phyloP scores from a whole-genome alignment of 768 basidiomycete species.

The Mycena vitilis region DNA sequence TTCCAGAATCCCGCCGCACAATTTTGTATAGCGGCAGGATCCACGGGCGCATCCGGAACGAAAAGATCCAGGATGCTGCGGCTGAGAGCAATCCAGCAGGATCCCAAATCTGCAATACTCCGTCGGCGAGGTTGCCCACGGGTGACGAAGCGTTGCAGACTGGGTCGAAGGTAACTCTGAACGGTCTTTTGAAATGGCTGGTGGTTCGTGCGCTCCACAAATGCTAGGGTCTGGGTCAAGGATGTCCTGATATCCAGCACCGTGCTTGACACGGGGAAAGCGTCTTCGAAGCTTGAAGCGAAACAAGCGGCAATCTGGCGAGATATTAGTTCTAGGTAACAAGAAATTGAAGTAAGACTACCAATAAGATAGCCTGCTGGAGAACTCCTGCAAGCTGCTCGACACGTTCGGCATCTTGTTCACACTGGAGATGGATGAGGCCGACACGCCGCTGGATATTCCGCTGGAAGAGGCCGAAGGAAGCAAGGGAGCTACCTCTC shows the following conservation, averaged over 20 bases:
- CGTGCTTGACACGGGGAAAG: conserved; percentile 34
- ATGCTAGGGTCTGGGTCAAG: conserved; percentile 41
- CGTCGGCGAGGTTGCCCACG: conserved; percentile 23
- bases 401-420: conserved; percentile 50
- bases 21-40: conserved; percentile 79
- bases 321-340: background rate
- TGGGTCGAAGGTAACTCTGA: conserved; percentile 43
- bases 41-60: conserved; percentile 86
- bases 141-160: conserved; percentile 36
- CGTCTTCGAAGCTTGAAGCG: conserved; percentile 50
- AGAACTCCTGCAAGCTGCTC: conserved; percentile 56
- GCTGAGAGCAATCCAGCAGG: conserved; percentile 71
- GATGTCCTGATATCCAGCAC: conserved; percentile 34
- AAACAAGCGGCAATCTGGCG: conserved; percentile 60
- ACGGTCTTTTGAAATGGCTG: conserved; percentile 50
- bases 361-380: conserved; percentile 54
- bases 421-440: conserved; percentile 54
- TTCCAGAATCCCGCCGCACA: conserved; percentile 57
- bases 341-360: conserved; percentile 40
- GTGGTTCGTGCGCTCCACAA: conserved; percentile 49
- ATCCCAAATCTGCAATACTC: conserved; percentile 41
- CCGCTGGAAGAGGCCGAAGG: conserved; percentile 52
- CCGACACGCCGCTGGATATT: conserved; percentile 52
- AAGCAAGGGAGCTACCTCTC: conserved; percentile 51
- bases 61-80: conserved; percentile 74